Evolutionary conservation across 2,329 filamentous ascomycete species (phyloP), one percentile per base, ranked within the genome.

Genomic region (Pseudopyricularia javanii): DNA sequence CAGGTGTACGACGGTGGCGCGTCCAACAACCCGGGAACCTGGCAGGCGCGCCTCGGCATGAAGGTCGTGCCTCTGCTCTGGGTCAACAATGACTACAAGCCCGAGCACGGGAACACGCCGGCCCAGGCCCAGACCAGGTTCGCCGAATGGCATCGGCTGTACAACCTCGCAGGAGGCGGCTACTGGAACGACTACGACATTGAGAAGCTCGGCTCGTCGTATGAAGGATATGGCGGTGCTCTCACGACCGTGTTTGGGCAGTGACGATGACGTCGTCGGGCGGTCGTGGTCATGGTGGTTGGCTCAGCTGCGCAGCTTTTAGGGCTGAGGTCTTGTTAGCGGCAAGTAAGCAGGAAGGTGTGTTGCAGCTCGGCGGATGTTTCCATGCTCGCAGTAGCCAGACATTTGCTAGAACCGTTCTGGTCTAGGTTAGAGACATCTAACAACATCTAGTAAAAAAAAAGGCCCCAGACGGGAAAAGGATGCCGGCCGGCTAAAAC

Each of bases 111-210:
- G 2, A 65, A 58, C 1, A 72, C 66, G 4, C 61, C 64, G 17
- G 62, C 64, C 7, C 67, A 70, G 55, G 70, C 70, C 3, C 53
- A 56, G 56, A 56, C 59, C 1, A 64, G 59, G 56, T 72, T 73
- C 52, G 53, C 56, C 2, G 50, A 51, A 7, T 73, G 70, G 70
- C 60, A 61, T 22, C 34, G 55, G 40, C 54, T 55, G 33, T 59
- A 60, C 5, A 56, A 60, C 0, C 57, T 73, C 14, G 68, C 60
- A 1, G 70, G 64, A 0, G 70, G 68, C 1, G 70, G 70, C 0
- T 72, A 71, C 55, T 73, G 70, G 70, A 73, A 73, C 47, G 70
- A 73, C 55, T 72, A 66, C 54, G 71, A 73, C 54, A 70, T 73
- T 45, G 70, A 72, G 62, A 72, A 70, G 59, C 71, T 71, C 65